Conservation (phyloP, 768 basidiomycete species). For the Wakefieldia striispora region DNA sequence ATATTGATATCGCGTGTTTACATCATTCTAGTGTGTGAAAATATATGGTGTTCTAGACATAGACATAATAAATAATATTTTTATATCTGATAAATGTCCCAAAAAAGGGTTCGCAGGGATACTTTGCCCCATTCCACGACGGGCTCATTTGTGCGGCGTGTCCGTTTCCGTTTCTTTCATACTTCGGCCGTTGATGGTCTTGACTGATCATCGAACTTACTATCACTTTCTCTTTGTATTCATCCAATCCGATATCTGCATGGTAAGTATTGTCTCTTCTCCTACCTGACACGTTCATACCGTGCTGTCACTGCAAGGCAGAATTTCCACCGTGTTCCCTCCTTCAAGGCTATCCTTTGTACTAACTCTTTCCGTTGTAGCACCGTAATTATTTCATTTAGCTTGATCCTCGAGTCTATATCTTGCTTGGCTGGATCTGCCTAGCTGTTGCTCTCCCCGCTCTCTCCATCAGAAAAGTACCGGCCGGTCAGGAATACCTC, state of each 20-base stretch:
- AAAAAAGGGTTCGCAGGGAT: background rate
- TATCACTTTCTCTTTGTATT: constrained; percentile 3
- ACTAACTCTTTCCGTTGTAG: constrained; percentile 25
- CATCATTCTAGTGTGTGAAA: background rate
- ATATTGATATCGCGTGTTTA: too few species aligned
- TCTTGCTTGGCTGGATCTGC: constrained; percentile 24
- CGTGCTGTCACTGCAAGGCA: constrained; percentile 29
- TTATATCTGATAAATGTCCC: constrained; percentile 5
- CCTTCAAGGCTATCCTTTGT: constrained; percentile 5
- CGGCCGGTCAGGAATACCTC: constrained; percentile 22
- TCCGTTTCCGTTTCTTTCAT: too few species aligned
- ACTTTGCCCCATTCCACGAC: constrained; percentile 12
- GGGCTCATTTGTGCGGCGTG: background rate
- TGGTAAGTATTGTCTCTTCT: constrained; percentile 22
- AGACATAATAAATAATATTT: constrained; percentile 5
- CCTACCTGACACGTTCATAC: constrained; percentile 16
- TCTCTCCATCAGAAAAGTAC: constrained; percentile 17
- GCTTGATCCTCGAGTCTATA: constrained; percentile 28
- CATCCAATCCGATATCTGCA: constrained; percentile 15
- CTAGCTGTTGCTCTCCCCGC: background rate
- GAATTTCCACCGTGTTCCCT: constrained; percentile 7
- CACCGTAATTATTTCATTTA: constrained; percentile 29
- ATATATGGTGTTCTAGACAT: background rate
- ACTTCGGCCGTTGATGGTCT: constrained; percentile 23
- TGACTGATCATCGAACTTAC: constrained; percentile 17